phyloP scores from a whole-genome alignment of 2,329 filamentous ascomycete species.

The Cadophora luteo-olivacea region DNA sequence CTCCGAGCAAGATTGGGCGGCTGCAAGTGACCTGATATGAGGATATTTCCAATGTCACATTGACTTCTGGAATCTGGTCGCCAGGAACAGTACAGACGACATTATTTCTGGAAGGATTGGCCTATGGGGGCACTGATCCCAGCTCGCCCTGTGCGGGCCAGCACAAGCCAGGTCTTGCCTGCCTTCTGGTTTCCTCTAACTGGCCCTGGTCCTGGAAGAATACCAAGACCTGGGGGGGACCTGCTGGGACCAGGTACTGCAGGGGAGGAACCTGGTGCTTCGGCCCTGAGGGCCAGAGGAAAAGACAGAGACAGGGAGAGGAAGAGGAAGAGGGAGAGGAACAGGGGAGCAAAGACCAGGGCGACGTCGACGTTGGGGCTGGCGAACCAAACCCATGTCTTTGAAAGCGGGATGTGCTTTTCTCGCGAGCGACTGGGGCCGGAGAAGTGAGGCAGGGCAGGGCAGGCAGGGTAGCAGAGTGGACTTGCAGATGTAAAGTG shows the following conservation, averaged over 20 bases:
- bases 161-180: constrained; percentile 12
- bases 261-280: constrained; percentile 1
- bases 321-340: neutral
- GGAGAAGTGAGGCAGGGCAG: constrained; percentile 12
- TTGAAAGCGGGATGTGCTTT: neutral
- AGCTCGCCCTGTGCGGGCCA: constrained; percentile 26
- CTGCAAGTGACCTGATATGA: constrained; percentile 10
- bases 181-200: constrained; percentile 7
- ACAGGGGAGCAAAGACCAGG: neutral
- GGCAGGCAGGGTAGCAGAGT: constrained; percentile 5
- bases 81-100: constrained; percentile 9
- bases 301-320: neutral
- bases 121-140: constrained; percentile 24
- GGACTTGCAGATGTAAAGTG: constrained; percentile 6
- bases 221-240: constrained; percentile 19
- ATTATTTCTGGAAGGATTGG: constrained; percentile 27
- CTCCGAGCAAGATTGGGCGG: constrained; percentile 12
- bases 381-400: constrained; percentile 22
- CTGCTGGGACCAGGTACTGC: constrained; percentile 7
- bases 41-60: constrained; percentile 4
- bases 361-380: constrained; percentile 11
- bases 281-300: constrained; percentile 11
- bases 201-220: constrained; percentile 9
- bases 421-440: constrained; percentile 5
- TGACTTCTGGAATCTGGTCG: constrained; percentile 1